Base-by-base conservation (phyloP, 805 yeast genomes). In the Saccharomycopsis malanga region DNA sequence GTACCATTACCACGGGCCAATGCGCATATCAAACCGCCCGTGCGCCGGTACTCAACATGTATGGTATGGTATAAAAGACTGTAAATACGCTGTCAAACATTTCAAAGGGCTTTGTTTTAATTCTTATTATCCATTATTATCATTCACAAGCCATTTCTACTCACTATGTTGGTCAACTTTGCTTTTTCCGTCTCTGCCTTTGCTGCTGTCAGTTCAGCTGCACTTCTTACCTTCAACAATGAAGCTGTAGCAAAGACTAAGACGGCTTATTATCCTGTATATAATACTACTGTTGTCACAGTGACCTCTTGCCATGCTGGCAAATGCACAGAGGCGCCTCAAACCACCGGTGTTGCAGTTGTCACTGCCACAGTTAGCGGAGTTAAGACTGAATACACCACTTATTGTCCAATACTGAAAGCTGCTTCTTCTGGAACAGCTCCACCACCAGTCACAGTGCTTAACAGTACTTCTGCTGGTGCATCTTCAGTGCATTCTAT, bases 361-460 rank as follows among this genome's bases (percentile, higher is more conserved):
- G 54, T 56, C 40, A 55, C 58, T 37, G 39, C 48, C 41, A 57
- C 60, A 36, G 37, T 48, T 27, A 45, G 45, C 6, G 58, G 53
- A 47, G 46, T 46, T 43, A 54, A 32, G 21, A 57, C 61, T 32
- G 46, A 45, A 23, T 54, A 55, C 55, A 58, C 60, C 48, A 58
- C 60, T 37, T 57, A 56, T 56, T 58, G 61, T 45, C 61, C 61
- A 27, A n/a, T n/a, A n/a, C n/a, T n/a, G n/a, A n/a, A n/a, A n/a
- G n/a, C n/a, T n/a, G n/a, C n/a, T n/a, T n/a, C n/a, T n/a, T n/a
- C n/a, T n/a, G n/a, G n/a, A n/a, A n/a, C n/a, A n/a, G n/a, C n/a
- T n/a, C n/a, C n/a, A n/a, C n/a, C n/a, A n/a, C n/a, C n/a, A n/a
- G n/a, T n/a, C n/a, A n/a, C n/a, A n/a, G n/a, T n/a, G n/a, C n/a